Evolutionary conservation across 2,329 filamentous ascomycete species (phyloP).

Genomic region (Aspergillus jensenii): DNA sequence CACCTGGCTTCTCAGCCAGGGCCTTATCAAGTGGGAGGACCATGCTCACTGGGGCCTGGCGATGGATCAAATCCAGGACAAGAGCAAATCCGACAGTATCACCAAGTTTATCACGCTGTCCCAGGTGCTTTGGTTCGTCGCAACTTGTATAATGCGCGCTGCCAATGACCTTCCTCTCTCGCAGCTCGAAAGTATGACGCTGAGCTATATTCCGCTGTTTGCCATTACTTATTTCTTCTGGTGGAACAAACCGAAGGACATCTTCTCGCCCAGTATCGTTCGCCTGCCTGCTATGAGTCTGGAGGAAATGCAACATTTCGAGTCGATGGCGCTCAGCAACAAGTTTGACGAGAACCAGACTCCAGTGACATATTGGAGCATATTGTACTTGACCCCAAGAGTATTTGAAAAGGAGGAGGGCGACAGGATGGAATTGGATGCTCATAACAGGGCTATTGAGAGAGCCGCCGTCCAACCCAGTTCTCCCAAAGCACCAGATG

Average conservation of each 20-base stretch:
- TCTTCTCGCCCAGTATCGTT: background rate
- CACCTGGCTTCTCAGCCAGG: background rate
- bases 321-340: background rate
- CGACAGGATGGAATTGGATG: no score
- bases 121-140: conserved; percentile 4
- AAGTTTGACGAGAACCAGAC: background rate
- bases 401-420: conserved; percentile 6
- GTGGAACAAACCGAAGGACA: conserved; percentile 7
- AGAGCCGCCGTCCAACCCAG: no score
- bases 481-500: no score
- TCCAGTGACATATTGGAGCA: background rate
- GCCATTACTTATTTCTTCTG: conserved; percentile 8
- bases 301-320: background rate
- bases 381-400: conserved; percentile 1
- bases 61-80: background rate
- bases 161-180: background rate
- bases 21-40: background rate
- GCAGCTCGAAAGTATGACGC: conserved; percentile 6
- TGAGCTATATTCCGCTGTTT: conserved; percentile 4
- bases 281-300: background rate
- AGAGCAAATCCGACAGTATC: conserved; percentile 3
- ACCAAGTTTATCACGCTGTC: conserved; percentile 3
- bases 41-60: background rate
- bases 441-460: no score
- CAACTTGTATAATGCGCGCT: background rate